Conservation (phyloP, 257 asterid species). For the Galeopsis tetrahit region DNA sequence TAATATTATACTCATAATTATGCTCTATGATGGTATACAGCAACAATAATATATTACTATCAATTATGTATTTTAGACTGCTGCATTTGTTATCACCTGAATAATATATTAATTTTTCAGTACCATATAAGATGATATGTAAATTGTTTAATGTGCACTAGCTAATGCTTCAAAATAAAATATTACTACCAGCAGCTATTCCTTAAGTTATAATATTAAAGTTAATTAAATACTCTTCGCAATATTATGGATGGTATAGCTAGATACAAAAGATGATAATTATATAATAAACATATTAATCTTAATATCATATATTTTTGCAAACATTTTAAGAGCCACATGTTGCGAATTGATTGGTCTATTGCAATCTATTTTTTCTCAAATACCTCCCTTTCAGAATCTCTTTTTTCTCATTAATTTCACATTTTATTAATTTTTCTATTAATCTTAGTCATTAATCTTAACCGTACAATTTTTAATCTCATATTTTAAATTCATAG, state of each 20-base stretch:
- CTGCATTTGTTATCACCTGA: constrained; percentile 4
- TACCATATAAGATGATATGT: neutral
- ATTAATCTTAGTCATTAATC: too few relatives aligned
- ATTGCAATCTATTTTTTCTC: too few relatives aligned
- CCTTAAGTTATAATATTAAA: neutral
- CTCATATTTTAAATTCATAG: too few relatives aligned
- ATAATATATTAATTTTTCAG: neutral
- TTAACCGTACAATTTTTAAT: too few relatives aligned
- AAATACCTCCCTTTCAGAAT: too few relatives aligned
- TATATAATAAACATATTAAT: too few relatives aligned
- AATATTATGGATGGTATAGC: neutral
- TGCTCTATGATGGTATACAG: neutral
- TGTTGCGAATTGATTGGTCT: too few relatives aligned
- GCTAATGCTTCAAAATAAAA: neutral
- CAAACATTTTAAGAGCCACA: too few relatives aligned
- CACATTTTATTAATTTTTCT: too few relatives aligned
- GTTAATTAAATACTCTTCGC: neutral
- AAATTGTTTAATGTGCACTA: constrained; percentile 5
- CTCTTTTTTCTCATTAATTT: too few relatives aligned
- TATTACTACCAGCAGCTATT: neutral
- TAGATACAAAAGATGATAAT: neutral
- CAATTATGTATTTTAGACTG: neutral
- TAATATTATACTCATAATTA: neutral
- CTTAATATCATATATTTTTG: too few relatives aligned
- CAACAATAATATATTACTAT: neutral